A percentile compares a stretch with the other conserved stretches of the same genome.
Conservation (phyloP, 2,329 filamentous ascomycete genomes). For the Diaporthe eres region DNA sequence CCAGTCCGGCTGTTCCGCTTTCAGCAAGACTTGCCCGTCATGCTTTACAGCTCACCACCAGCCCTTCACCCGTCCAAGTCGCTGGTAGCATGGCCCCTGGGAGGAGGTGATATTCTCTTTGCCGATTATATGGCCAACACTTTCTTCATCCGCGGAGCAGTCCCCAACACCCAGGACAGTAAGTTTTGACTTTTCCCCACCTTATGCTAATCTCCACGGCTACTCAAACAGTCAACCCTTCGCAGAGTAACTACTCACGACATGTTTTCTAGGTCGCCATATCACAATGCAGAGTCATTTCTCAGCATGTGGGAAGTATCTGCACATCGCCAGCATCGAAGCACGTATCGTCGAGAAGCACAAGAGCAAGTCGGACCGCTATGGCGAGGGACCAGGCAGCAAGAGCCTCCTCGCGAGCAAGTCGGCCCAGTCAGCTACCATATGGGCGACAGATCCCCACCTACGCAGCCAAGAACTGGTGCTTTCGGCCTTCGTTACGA, state of each 20-base stretch:
- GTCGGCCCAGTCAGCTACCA: background rate
- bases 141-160: background rate
- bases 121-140: background rate
- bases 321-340: background rate
- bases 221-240: background rate
- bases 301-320: background rate
- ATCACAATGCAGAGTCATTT: constrained; percentile 1
- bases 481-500: background rate
- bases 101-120: background rate
- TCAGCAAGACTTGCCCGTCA: background rate
- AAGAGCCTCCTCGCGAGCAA: background rate
- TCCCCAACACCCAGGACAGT: background rate
- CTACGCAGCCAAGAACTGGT: background rate
- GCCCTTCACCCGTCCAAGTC: background rate
- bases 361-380: background rate
- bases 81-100: background rate
- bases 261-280: background rate
- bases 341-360: background rate
- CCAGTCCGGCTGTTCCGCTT: background rate
- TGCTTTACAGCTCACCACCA: background rate
- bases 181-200: background rate
- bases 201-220: too few relatives aligned
- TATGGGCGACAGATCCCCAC: background rate
- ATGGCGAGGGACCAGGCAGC: background rate
- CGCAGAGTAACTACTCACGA: background rate